Base-by-base conservation (phyloP, 768 basidiomycete species). In the Suillus subalutaceus region DNA sequence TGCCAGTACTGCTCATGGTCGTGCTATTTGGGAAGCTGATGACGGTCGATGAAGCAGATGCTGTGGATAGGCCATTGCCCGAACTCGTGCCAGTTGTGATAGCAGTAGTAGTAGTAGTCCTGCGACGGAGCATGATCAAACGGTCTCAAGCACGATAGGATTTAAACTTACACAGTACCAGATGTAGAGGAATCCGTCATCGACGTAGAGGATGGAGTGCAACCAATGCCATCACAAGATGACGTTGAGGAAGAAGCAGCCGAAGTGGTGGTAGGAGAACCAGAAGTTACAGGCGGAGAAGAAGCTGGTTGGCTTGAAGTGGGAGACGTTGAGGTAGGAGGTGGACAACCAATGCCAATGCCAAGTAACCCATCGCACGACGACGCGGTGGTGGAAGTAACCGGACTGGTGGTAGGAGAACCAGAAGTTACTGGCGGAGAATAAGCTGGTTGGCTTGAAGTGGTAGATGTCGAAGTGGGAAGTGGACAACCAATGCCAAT, bases 21-120 rank as follows among this genome's bases (percentile, higher is more conserved):
- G 70, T 58, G 52, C 67, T 70, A 62, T 32, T 60, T 35, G 79
- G 76, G 71, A 80, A 77, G 44, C 67, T 73, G 44, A 79, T 78
- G 16, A 77, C 68, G 6, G 75, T 72, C 69, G 73, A 73, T 60
- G 65, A 64, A 20, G 50, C 6, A 8, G 67, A 62, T 43, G 50
- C 63, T 16, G 66, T 67, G 56, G 57, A 50, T 3, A 68, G 61
- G 53, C 26, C 35, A 50, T 10, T 20, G n/a, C 18, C 15, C 35
- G 46, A 37, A 41, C 68, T 63, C 18, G 23, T 59, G 41, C 40
- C 10, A 30, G 40, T 41, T 6, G 40, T 30, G 38, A 41, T 40
- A 59, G 37, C 7, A 38, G 38, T 26, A 12, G 58, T 41, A 26
- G 58, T 41, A 26, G 58, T 23, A 59, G 40, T 59, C 40, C 58